phyloP scores from a whole-genome alignment of 1,139 yeast genomes.

The Protomyces inouyei region DNA sequence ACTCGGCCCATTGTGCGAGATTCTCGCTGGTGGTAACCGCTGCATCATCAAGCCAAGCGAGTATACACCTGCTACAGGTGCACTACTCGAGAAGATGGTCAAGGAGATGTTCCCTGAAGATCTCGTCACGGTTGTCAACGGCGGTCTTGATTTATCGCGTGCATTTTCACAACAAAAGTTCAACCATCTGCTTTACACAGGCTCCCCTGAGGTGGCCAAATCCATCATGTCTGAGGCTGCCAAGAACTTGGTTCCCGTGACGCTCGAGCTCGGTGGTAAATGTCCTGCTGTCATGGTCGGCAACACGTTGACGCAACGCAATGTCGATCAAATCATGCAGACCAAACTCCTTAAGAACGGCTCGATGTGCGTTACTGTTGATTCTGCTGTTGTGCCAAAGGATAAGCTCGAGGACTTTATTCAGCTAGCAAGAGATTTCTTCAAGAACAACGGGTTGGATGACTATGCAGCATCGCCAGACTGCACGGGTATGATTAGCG shows the following conservation, averaged over 20 bases:
- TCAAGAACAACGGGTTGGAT: slow-evolving; percentile 37
- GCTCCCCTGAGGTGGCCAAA: slow-evolving; percentile 69
- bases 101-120: slow-evolving; percentile 42
- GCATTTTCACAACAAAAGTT: slow-evolving; percentile 42
- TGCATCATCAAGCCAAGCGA: slow-evolving; percentile 80
- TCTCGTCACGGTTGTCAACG: slow-evolving; percentile 61
- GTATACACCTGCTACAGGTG: slow-evolving; percentile 58
- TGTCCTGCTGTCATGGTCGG: slow-evolving; percentile 68
- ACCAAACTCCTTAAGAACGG: slow-evolving; percentile 72
- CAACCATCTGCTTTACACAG: slow-evolving; percentile 85
- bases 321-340: slow-evolving; percentile 51
- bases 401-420: slow-evolving; percentile 50
- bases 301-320: slow-evolving; percentile 56
- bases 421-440: slow-evolving; percentile 48
- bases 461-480: slow-evolving; percentile 34
- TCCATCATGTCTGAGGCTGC: slow-evolving; percentile 80
- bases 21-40: slow-evolving; percentile 81
- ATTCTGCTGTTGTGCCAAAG: slow-evolving; percentile 62
- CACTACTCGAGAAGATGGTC: slow-evolving; percentile 54
- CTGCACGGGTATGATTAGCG: slow-evolving; percentile 62
- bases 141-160: slow-evolving; percentile 54
- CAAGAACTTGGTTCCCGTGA: slow-evolving; percentile 59
- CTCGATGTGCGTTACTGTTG: slow-evolving; percentile 81
- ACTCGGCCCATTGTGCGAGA: slow-evolving; percentile 66
- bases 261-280: slow-evolving; percentile 82